Evolutionary conservation across 163 green algal species (phyloP), one percentile per base, ranked within the genome.

Genomic region (Smithsoniella earleae): DNA sequence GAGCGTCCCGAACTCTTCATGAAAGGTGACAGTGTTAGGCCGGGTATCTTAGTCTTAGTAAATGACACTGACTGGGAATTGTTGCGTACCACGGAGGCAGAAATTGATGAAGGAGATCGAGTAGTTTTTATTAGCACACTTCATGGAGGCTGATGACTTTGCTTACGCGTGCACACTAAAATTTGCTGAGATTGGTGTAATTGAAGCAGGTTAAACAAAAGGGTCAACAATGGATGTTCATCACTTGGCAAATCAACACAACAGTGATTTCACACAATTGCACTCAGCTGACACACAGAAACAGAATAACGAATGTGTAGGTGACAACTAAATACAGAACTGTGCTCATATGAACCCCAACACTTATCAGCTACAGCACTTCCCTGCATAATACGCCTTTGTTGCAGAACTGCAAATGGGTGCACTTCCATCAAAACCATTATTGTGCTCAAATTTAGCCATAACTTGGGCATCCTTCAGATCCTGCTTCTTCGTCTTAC

Each of bases 1-100:
- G 89, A 93, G 73, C 79, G 90, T 33, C 87, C 88, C 16, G 90
- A 96, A 75, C 85, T 96, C 0, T 96, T 96, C 58, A 87, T 95
- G 76, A 93, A 95, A 65, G 88, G 84, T 18, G 78, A 86, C 46
- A 85, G 79, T 30, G 88, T 96, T 73, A 82, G 92, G 1, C 92
- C 92, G 20, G 92, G 92, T 6, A 90, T 97, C 64, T 77, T 97
- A 27, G 92, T 97, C 30, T 81, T 97, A 2, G 82, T 97, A 20
- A 97, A 97, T 62, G 92, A 97, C 66, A 83, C 75, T 13, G 92
- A 97, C 76, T 97, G 92, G 92, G 92, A 97, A 76, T 82, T 97
- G 0, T 87, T 84, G 88, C 86, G 86, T 1, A 76, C 75, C 33
- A 63, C 85, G 36, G 73, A 88, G 1, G 78, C 79, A 2, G 38